These are phyloP conservation scores for Metschnikowia kunwiensis DNA, from an alignment of 805 yeast species.

Conservation along the genomic window DNA sequence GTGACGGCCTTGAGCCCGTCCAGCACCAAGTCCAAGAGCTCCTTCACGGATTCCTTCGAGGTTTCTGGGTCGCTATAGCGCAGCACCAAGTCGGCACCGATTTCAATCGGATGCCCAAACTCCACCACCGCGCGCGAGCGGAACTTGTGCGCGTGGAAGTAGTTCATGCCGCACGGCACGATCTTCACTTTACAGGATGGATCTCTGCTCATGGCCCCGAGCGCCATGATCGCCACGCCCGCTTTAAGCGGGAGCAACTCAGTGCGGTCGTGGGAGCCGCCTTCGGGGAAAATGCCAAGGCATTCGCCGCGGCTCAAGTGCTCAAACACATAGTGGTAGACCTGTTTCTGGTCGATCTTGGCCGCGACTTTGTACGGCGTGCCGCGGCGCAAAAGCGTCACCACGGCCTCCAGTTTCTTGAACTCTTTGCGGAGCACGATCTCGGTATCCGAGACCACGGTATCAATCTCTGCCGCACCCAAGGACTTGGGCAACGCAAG, in stretches of 20 bases:
- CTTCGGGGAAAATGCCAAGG: constrained; percentile 95
- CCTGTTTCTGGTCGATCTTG: constrained; percentile 80
- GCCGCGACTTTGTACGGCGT: constrained; percentile 68
- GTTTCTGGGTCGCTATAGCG: constrained; percentile 65
- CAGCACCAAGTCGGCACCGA: constrained; percentile 52
- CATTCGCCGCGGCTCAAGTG: constrained; percentile 79
- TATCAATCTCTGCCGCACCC: constrained; percentile 71
- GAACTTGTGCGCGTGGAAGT: constrained; percentile 93
- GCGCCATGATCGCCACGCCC: constrained; percentile 97
- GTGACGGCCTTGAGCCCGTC: constrained; percentile 80
- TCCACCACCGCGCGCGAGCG: constrained; percentile 94
- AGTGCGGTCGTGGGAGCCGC: constrained; percentile 96
- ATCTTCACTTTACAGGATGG: constrained; percentile 77
- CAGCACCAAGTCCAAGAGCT: constrained; percentile 65
- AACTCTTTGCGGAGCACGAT: constrained; percentile 68
- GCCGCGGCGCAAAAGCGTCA: constrained; percentile 46
- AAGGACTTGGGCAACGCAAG: constrained; percentile 72
- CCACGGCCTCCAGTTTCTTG: constrained; percentile 45
- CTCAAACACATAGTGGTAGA: constrained; percentile 79
- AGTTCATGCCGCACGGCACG: constrained; percentile 97
- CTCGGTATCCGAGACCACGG: constrained; percentile 70
- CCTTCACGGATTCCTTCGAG: constrained; percentile 69
- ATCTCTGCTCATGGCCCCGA: constrained; percentile 83
- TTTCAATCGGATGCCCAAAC: constrained; percentile 83
- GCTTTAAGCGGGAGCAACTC: constrained; percentile 90